Base-by-base conservation (phyloP, 2,329 filamentous ascomycete genomes). In the Venturia effusa region DNA sequence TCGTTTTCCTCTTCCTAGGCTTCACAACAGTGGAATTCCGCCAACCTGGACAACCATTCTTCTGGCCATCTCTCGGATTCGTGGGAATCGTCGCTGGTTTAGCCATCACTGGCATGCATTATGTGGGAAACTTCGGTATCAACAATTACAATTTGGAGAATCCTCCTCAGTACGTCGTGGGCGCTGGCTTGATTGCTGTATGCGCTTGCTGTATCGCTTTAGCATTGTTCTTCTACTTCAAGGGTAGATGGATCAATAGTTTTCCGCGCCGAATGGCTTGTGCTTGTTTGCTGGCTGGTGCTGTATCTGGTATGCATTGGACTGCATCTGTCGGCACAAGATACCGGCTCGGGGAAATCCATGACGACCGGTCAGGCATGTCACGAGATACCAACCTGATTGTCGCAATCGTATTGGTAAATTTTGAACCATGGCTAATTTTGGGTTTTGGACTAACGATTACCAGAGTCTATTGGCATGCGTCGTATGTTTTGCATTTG, bases 291-390 rank as follows among this genome's bases (percentile, higher is more conserved):
- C 80, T 95, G 48, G 88, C 89, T 10, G 79, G 83, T 19, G 89
- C 88, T 48, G 88, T 94, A 1, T 92, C 87, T 11, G 89, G 89
- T 0, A 94, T 95, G 90, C 90, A 95, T 75, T 95, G 90, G 88
- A 88, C 88, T 64, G 90, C 88, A 39, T 82, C 87, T 3, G 81
- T 84, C 13, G 89, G 89, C 19, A 94, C 89, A 3, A 72, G 74
- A 10, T 94, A 92, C 72, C 80, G 80, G 54, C 74, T 90, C 15
- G n/a, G 19, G 61, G 74, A 81, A 67, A 71, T 79, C 55, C 72
- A 81, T 61, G 77, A 78, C 60, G 67, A 76, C 39, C 68, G 67
- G 40, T 65, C 72, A 17, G 73, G 70, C 51, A 76, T 76, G 59
- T 72, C 78, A 59, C 73, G 86, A 61, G 85, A 85, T 63, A 82